Base-by-base conservation (phyloP, 345 rosid species). In the Cardamine chenopodiifolia region DNA sequence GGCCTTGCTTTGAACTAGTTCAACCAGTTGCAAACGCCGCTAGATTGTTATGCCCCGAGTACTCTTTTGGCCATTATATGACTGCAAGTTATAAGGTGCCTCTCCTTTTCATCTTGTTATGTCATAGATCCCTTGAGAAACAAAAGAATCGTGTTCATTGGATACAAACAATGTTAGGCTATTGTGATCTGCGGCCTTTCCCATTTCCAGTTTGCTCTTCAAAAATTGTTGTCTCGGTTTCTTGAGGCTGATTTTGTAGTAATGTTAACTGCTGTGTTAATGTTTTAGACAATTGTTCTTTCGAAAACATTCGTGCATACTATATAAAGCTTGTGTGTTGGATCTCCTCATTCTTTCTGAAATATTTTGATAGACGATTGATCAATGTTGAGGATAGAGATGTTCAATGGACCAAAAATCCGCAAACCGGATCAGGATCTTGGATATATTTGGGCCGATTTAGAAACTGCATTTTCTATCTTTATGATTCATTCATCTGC, bases 91-190 rank as follows among this genome's bases (percentile, higher is more conserved):
- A 12, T 37, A 14, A 75, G 49, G 61, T 68, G 66, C 6, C 39
- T 70, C 68, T 37, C 45, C 22, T 67, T 35, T 67, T 28, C 13
- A 29, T 59, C 45, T 49, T 45, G 35, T 26, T 15, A 7, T 56
- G 68, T 58, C 68, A 49, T 75, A 39, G 44, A 59, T 74, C 39
- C 35, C 29, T 28, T 19, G 17, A 61, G 50, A 34, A 69, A 54
- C 75, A 54, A 14, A 69, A 69, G 40, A 62, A 54, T 22, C 58
- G 31, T 70, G 64, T 62, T 69, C 26, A 62, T 76, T 54, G 20
- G 65, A 61, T 61, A 60, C 48, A 31, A 61, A 62, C 49, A 76
- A 40, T 52, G 57, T 25, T 40, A 75, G 52, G 63, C 58, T n/a
- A 49, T 52, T 58, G 73, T 6, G 8, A 65, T 53, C 18, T 40